phyloP scores from a whole-genome alignment of 2,329 filamentous ascomycete species.

The Stylonectria norvegica region DNA sequence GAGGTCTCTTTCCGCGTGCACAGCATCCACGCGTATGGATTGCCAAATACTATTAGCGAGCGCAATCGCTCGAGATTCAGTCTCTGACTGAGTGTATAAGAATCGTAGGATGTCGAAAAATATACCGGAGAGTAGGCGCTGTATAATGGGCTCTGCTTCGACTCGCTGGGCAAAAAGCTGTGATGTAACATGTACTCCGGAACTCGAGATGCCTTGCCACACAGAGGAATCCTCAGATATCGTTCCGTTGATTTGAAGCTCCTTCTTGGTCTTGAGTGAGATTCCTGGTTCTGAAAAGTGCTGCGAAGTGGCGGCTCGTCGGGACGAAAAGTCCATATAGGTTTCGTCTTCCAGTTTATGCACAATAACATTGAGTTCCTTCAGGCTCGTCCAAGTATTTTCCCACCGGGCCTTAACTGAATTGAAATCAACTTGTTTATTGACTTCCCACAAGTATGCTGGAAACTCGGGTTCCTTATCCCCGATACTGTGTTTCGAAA shows the following conservation, averaged over 20 bases:
- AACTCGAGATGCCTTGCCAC: neutral
- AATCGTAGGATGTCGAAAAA: neutral
- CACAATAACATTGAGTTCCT: neutral
- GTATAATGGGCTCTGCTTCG: neutral
- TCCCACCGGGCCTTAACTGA: neutral
- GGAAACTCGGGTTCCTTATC: neutral
- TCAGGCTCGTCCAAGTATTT: neutral
- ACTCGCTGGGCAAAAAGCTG: neutral
- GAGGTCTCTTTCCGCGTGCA: neutral
- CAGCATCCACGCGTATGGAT: constrained; percentile 1
- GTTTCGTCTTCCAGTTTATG: neutral
- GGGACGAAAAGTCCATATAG: neutral
- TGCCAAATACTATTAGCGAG: constrained; percentile 3
- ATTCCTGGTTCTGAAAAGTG: neutral
- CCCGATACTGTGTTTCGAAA: neutral
- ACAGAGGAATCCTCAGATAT: neutral
- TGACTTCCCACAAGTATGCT: neutral
- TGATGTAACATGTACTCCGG: neutral
- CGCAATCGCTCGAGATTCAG: neutral
- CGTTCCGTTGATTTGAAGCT: neutral
- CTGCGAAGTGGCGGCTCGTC: neutral
- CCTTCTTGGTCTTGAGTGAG: neutral
- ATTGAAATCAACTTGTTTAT: neutral
- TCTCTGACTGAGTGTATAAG: neutral
- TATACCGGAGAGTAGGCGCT: neutral